phyloP scores from a whole-genome alignment of 257 asterid genomes.

The Asclepias syriaca region DNA sequence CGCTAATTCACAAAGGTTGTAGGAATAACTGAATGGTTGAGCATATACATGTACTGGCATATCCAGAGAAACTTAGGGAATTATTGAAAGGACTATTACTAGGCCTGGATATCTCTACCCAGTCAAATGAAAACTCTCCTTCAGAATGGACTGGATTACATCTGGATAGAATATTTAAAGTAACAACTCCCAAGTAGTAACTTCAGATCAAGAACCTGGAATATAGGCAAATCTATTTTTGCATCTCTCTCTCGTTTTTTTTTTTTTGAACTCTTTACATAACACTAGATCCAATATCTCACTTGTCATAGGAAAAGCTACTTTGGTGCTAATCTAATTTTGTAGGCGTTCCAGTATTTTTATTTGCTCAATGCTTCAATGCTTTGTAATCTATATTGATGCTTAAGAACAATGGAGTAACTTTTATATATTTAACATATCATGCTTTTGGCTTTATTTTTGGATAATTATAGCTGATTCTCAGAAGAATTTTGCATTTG shows the following conservation, averaged over 20 bases:
- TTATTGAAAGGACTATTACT: neutral
- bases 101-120: neutral
- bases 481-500: conserved; percentile 17
- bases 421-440: neutral
- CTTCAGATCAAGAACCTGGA: neutral
- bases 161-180: neutral
- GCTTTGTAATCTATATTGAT: neutral
- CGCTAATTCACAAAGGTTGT: neutral
- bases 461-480: conserved; percentile 1
- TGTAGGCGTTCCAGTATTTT: neutral
- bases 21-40: neutral
- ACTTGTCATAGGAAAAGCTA: neutral
- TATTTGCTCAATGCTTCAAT: neutral
- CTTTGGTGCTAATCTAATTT: too few species aligned
- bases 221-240: too few species aligned
- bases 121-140: neutral
- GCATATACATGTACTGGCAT: neutral
- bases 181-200: neutral
- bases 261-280: neutral
- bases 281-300: neutral
- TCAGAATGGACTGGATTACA: neutral
- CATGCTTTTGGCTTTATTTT: neutral
- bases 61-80: neutral
- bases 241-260: too few species aligned
- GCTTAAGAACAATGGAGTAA: neutral